Evolutionary conservation across 148 eudicot genomes (phyloP), one percentile per base, ranked within the genome.

Genomic region (Gaultheria prostrata): DNA sequence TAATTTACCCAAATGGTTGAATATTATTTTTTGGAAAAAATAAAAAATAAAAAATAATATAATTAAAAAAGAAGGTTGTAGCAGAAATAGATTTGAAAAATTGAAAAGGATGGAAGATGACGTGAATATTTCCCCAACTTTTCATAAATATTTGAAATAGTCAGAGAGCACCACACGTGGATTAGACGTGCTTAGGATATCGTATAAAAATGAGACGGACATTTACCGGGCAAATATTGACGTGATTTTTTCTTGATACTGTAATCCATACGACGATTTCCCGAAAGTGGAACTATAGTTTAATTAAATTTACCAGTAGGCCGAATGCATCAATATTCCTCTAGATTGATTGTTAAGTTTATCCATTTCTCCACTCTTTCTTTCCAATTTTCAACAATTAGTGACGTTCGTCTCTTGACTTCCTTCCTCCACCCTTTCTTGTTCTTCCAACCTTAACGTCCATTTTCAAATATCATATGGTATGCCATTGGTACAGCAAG

Each of bases 351-450:
- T 13, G 72, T 28, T 26, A 28, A 67, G 20, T 28, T 67, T 67
- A 67, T 30, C 18, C 30, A 67, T 67, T 28, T 3, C 35, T 14
- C 72, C 1, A 49, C 51, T 11, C 30, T 77, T 77, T 14, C 10
- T 50, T 14, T 26, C 39, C 59, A 74, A 43, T 50, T 77, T 77
- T 77, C 79, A 77, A 50, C 35, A 15, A 49, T 30, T 14, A 15
- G 35, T 76, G 79, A 76, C 33, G 77, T 74, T 74, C 51, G 7
- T 45, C 46, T 74, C 77, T 74, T 45, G 51, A 71, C 76, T 71
- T 71, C 51, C 79, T 21, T 48, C 54, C 24, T 24, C 50, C 79
- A 33, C 79, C 26, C 26, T 50, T 77, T 17, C 17, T 67, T 6
- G 39, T 46, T 50, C 11, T 21, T 77, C 59, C 26, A 14, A 28